Base-by-base conservation (phyloP, 2,329 filamentous ascomycete genomes). In the Arthrinium puccinioides region DNA sequence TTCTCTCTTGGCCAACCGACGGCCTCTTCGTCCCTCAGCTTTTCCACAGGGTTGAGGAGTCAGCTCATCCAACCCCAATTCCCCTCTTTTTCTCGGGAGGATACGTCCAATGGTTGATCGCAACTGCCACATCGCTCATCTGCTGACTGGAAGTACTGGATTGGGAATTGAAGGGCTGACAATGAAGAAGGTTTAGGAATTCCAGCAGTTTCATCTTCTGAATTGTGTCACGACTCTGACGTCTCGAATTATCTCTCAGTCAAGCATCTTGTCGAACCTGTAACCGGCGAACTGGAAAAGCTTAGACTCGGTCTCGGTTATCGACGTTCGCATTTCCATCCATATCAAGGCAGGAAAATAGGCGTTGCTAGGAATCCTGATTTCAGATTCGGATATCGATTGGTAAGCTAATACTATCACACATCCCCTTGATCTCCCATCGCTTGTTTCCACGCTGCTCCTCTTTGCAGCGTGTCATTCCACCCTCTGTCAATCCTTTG, bases 371-470 rank as follows among this genome's bases (percentile, higher is more conserved):
- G n/a, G n/a, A n/a, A n/a, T n/a, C n/a, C n/a, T n/a, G 50, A 51
- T 45, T 50, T 51, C 54, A 47, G 43, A 50, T 52, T 53, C 52
- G 51, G 49, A 57, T 55, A 56, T 51, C 44, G 47, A 45, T 47
- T 33, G 34, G 41, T 40, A 36, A 43, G 41, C 21, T 9, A 2
- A 13, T 13, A 8, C 14, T 32, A 16, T 13, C 15, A 26, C 9
- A 9, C 9, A 26, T 9, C 9, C 9, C 2, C 15, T 5, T 5
- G 14, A 6, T 19, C 5, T 18, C 8, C 5, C 15, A 9, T 11
- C 15, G 5, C 18, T 31, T 31, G n/a, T 31, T 31, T 16, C 7
- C 10, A 3, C 10, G 29, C 13, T 6, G 5, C 14, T 10, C 18
- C 13, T 16, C 29, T 5, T 4, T 13, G n/a, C n/a, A n/a, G n/a